Conservation (phyloP, 2,329 filamentous ascomycete species). For the Aciculosporium take region DNA sequence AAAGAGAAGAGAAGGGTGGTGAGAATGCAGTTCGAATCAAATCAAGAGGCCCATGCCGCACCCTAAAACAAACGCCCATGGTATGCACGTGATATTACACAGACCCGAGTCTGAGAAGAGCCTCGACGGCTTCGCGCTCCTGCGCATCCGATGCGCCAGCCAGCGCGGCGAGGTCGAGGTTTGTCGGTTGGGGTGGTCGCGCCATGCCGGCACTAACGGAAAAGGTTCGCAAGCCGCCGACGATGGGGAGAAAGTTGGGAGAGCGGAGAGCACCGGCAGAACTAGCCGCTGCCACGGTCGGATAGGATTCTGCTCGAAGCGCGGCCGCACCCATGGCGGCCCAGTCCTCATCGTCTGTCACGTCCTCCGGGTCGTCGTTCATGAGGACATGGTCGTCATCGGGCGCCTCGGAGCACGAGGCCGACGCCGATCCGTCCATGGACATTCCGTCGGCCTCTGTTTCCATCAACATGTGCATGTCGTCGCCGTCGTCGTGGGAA, state of each 20-base stretch:
- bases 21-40: conserved; percentile 2
- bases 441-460: conserved; percentile 95
- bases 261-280: conserved; percentile 28
- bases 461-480: conserved; percentile 57
- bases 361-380: conserved; percentile 67
- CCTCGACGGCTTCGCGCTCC: conserved; percentile 71
- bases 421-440: conserved; percentile 53
- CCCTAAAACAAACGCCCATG: conserved; percentile 4
- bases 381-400: conserved; percentile 50
- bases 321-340: conserved; percentile 76
- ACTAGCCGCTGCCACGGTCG: conserved; percentile 40
- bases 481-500: conserved; percentile 53
- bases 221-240: conserved; percentile 32
- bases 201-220: conserved; percentile 38
- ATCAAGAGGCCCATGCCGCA: background rate
- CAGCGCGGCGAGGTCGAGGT: conserved; percentile 37
- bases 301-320: conserved; percentile 54
- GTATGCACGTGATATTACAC: conserved; percentile 39
- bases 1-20: background rate
- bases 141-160: conserved; percentile 47
- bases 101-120: conserved; percentile 68
- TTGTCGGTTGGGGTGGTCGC: conserved; percentile 35
- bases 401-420: conserved; percentile 62
- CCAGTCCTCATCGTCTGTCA: conserved; percentile 96
- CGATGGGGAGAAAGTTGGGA: conserved; percentile 34